phyloP scores from a whole-genome alignment of 495 filamentous ascomycete genomes.

The Aspergillus sclerotioniger region DNA sequence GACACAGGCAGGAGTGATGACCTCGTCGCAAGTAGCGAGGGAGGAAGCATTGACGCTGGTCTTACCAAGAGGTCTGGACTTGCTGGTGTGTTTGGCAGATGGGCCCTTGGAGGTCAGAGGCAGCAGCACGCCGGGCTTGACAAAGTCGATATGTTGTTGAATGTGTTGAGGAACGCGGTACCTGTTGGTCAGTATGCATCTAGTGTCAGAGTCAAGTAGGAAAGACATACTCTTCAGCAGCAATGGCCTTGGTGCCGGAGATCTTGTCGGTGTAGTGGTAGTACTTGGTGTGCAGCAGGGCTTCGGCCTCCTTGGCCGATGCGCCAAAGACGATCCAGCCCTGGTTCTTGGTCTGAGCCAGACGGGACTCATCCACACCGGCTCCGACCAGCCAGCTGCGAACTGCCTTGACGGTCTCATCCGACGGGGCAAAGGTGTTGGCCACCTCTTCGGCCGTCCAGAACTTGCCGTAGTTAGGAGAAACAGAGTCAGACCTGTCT shows the following conservation, averaged over 20 bases:
- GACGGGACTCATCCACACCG: slow-evolving; percentile 47
- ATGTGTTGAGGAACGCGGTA: slow-evolving; percentile 55
- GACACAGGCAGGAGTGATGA: slow-evolving; percentile 35
- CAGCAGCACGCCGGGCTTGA: slow-evolving; percentile 50
- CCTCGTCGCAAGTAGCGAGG: slow-evolving; percentile 35
- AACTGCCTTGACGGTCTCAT: slow-evolving; percentile 44
- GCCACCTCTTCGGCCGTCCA: slow-evolving; percentile 54
- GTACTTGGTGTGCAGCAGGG: slow-evolving; percentile 58
- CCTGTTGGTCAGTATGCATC: slow-evolving; percentile 20
- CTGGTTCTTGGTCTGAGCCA: slow-evolving; percentile 49
- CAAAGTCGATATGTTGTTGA: slow-evolving; percentile 55
- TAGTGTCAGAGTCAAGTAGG: background rate
- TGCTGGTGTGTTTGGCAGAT: slow-evolving; percentile 21
- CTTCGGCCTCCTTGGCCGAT: slow-evolving; percentile 54
- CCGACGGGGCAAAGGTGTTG: slow-evolving; percentile 50
- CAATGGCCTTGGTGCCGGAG: slow-evolving; percentile 45
- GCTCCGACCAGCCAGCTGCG: slow-evolving; percentile 42
- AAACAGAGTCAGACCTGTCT: slow-evolving; percentile 37
- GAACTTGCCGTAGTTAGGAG: slow-evolving; percentile 54
- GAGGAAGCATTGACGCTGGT: slow-evolving; percentile 15
- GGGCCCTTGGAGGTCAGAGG: slow-evolving; percentile 30
- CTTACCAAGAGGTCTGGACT: slow-evolving; percentile 7
- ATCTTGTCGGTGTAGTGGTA: slow-evolving; percentile 51
- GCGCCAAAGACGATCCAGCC: slow-evolving; percentile 59
- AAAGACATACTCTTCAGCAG: slow-evolving; percentile 42